Percentiles rank a stretch among this genome's conserved stretches.
Conservation (phyloP, 495 filamentous ascomycete genomes). For the Neurospora intermedia region DNA sequence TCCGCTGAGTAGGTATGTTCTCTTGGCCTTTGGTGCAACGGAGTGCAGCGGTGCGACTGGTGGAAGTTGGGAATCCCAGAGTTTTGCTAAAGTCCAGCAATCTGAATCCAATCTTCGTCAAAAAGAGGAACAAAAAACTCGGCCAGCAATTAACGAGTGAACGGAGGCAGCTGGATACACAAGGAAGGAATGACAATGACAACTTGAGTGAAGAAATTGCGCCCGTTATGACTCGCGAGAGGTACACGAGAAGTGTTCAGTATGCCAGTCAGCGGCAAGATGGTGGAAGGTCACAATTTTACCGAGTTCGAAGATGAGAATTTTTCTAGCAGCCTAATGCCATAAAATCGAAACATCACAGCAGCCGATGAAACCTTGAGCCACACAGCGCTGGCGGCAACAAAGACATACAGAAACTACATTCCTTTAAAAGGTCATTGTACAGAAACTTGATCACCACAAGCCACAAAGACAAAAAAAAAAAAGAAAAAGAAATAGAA, state of each 20-base stretch:
- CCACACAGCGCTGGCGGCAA: neutral
- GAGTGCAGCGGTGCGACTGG: neutral
- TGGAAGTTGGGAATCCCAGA: neutral
- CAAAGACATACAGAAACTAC: neutral
- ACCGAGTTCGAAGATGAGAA: neutral
- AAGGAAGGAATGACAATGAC: neutral
- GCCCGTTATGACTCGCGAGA: neutral
- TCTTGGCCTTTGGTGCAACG: neutral
- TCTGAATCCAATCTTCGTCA: neutral
- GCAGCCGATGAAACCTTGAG: neutral
- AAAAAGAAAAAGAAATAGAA: neutral
- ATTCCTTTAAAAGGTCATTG: neutral
- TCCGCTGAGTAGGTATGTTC: rapidly evolving
- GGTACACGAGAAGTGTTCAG: neutral
- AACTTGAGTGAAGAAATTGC: neutral
- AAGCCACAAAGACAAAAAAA: neutral
- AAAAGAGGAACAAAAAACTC: neutral
- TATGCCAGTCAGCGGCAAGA: neutral
- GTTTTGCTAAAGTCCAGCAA: neutral
- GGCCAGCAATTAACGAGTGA: neutral
- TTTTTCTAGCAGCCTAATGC: neutral
- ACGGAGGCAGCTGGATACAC: neutral
- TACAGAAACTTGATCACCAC: no score
- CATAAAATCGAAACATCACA: neutral
- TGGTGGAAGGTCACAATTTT: no score